A percentile compares a stretch with the other conserved stretches of the same genome.
These are phyloP conservation scores for Magnolia officinalis DNA, from an alignment of 164 flowering plant species.

Conservation along the genomic window DNA sequence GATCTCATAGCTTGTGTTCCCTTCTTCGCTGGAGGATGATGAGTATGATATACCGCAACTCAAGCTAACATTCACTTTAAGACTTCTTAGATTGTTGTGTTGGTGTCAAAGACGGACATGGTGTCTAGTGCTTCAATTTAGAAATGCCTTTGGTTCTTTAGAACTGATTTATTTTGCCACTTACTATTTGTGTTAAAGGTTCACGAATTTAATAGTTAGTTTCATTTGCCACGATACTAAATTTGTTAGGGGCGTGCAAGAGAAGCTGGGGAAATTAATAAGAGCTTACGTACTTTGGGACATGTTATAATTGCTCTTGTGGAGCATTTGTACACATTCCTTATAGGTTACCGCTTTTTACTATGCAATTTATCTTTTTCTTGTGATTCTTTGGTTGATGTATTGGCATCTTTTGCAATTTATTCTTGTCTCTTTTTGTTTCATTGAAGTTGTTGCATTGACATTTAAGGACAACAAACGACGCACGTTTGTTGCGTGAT, in stretches of 20 bases:
- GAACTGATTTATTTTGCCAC: neutral
- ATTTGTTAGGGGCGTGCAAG: constrained; percentile 82
- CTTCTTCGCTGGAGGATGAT: too few species aligned
- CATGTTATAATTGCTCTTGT: constrained; percentile 94
- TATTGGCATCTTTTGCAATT: neutral
- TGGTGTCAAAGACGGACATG: too few species aligned
- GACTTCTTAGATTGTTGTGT: too few species aligned
- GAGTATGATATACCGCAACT: too few species aligned
- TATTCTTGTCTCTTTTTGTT: neutral
- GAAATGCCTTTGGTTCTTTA: neutral
- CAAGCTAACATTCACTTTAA: too few species aligned
- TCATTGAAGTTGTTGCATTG: constrained; percentile 5
- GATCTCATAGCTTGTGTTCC: too few species aligned
- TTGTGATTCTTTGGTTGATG: neutral
- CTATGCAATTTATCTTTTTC: neutral
- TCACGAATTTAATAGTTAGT: neutral
- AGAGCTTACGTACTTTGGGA: constrained; percentile 90
- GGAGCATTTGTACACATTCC: constrained; percentile 93
- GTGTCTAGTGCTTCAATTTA: too few species aligned
- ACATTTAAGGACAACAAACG: constrained; percentile 82
- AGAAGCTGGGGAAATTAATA: constrained; percentile 99
- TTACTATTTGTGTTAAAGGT: neutral
- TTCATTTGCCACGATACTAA: neutral
- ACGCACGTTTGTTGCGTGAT: constrained; percentile 88
- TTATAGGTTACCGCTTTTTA: constrained; percentile 54